These are phyloP conservation scores for Parafenestella ontariensis DNA, from an alignment of 2,329 filamentous ascomycete genomes.

Conservation along the genomic window DNA sequence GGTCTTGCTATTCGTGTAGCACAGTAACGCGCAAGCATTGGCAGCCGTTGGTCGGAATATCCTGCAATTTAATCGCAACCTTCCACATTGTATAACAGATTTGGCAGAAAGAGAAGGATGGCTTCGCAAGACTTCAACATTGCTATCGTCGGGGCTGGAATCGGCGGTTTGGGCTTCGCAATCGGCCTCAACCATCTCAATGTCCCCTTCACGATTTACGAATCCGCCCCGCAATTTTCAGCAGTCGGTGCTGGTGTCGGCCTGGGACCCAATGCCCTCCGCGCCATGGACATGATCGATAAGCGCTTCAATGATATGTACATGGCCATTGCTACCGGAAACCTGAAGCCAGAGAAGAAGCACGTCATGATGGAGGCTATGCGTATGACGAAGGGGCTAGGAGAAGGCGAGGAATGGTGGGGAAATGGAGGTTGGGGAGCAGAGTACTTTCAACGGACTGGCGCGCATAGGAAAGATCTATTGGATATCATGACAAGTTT, in stretches of 20 bases:
- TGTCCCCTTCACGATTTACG: constrained; percentile 37
- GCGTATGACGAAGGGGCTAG: constrained; percentile 51
- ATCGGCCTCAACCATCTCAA: constrained; percentile 31
- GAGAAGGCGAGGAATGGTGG: constrained; percentile 47
- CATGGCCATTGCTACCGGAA: constrained; percentile 49
- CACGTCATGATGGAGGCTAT: constrained; percentile 54
- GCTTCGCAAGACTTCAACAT: constrained; percentile 13
- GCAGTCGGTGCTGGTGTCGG: constrained; percentile 39
- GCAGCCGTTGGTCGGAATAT: background rate
- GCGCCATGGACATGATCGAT: constrained; percentile 54
- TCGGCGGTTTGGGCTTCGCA: constrained; percentile 34
- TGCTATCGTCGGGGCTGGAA: constrained; percentile 36
- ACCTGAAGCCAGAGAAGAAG: constrained; percentile 47
- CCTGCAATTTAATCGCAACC: background rate
- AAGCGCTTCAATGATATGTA: constrained; percentile 48
- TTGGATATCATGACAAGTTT: constrained; percentile 58
- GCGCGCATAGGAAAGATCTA: constrained; percentile 53
- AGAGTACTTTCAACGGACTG: constrained; percentile 48
- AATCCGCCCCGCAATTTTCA: constrained; percentile 29
- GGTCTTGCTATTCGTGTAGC: background rate
- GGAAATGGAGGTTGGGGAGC: constrained; percentile 47
- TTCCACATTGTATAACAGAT: background rate
- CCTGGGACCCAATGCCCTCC: constrained; percentile 52
- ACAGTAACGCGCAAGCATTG: background rate
- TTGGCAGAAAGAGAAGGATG: background rate